Base-by-base conservation (phyloP, 2,329 filamentous ascomycete species). In the Aspergillus quadricinctus region DNA sequence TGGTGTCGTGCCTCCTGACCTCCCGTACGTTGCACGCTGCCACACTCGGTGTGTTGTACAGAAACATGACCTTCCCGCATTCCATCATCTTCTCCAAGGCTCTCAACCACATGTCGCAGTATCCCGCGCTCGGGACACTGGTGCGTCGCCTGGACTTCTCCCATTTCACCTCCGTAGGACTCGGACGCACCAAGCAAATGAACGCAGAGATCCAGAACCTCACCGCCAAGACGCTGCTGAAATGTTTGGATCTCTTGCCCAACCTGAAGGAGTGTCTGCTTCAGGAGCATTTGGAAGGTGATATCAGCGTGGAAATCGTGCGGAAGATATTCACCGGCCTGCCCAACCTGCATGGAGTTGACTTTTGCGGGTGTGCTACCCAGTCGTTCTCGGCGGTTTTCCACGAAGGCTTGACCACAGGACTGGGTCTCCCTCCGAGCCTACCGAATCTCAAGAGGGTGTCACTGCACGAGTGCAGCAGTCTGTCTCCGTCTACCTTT, bases 11-110 rank as follows among this genome's bases (percentile, higher is more conserved):
- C 60, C 80, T 93, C 40, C 75, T 91, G 61, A 85, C 88, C n/a
- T 93, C 88, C n/a, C 85, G 83, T 68, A 83, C 84, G 29, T 78
- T 93, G 57, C 87, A 93, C 68, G 82, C 82, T 27, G 87, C 87
- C 21, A 92, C 89, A 3, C 77, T 92, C 35, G 83, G 84, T 63
- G 88, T 89, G 6, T 81, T 94, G 50, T 93, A 93, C 76, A 83
- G 84, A 62, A 85, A 89, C 70, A 88, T 93, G 71, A 91, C 88
- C 46, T 88, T 93, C 63, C 89, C 90, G 5, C 89, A 92, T 78
- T 93, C 90, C 27, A 80, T 86, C 58, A 90, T 92, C 70, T 94
- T 92, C 76, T 86, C 86, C 69, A 93, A 93, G 74, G 90, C 92
- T 64, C 81, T 92, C 50, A 79, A 80, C 56, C 89, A 90, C 66